Base-by-base conservation (phyloP, 768 basidiomycete species). In the Pleurotus cornucopiae region DNA sequence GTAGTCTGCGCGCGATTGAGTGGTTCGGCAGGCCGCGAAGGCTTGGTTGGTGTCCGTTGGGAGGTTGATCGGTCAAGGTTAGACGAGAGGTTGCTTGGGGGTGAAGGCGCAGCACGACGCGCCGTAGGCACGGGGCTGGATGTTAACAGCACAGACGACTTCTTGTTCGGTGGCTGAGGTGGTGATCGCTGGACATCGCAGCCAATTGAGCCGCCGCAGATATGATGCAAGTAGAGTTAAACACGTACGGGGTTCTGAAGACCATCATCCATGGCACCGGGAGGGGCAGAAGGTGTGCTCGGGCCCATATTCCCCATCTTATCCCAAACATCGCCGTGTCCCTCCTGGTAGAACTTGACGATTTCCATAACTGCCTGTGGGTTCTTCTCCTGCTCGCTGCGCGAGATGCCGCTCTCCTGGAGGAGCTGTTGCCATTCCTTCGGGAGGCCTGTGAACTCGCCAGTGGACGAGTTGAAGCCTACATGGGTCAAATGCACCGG, bases 401-500 rank as follows among this genome's bases (percentile, higher is more conserved):
- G 84, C 39, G 93, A 94, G 67, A 98, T 98, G 54, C 97, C 97
- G 60, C 89, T 92, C 69, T 98, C 94, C 71, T 93, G 92, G 47
- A 99, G 73, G 4, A 98, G 80, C 69, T 98, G 93, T 67, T 99
- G 97, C 97, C 97, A 99, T 75, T 98, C 96, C 71, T 96, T 96
- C 2, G 97, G 97, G 30, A 99, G 79, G 2, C 97, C 97, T 6
- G 93, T 94, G 74, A 95, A 98, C 73, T 99, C 96, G 57, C 97
- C 97, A 0, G 96, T 98, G 56, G 93, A 96, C 5, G 92, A 91
- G 71, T 99, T 98, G 84, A 98, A 98, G 58, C 96, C 96, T 67
- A 99, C 97, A 68, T 99, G 97, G 2, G 97, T 98, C 65, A 99
- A 88, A 75, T 98, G 96, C 39, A 98, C 96, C 30, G 97, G 97